Conservation (phyloP, 2,329 filamentous ascomycete genomes). For the Colletotrichum simmondsii region DNA sequence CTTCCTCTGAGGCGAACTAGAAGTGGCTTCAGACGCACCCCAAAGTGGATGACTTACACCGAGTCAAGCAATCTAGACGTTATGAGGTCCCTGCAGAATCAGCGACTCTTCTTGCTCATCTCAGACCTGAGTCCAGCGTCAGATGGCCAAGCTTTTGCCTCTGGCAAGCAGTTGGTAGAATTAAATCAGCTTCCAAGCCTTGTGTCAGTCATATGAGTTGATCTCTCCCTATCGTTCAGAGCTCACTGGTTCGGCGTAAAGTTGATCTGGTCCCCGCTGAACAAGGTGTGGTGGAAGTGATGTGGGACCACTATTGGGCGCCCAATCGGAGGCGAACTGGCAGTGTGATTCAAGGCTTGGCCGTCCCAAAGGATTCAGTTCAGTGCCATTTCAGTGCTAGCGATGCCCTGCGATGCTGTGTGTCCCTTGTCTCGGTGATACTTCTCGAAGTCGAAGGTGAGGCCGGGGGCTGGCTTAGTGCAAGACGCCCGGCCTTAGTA, state of each 20-base stretch:
- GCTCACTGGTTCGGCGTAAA: neutral
- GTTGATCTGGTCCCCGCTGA: neutral
- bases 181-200: neutral
- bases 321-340: conserved; percentile 10
- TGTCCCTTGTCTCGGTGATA: conserved; percentile 12
- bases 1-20: too few species aligned
- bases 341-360: neutral
- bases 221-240: neutral
- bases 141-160: neutral
- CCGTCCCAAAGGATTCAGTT: neutral
- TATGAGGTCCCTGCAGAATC: neutral
- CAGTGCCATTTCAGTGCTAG: conserved; percentile 6
- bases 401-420: neutral
- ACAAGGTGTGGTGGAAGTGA: conserved; percentile 18
- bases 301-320: neutral
- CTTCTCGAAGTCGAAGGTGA: conserved; percentile 18
- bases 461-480: conserved; percentile 9
- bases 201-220: conserved; percentile 2
- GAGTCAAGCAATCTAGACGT: too few species aligned
- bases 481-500: conserved; percentile 18
- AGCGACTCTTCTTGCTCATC: neutral
- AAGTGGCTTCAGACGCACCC: too few species aligned
- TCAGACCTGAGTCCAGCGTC: conserved; percentile 6
- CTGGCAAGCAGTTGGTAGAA: too few species aligned
- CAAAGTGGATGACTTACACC: too few species aligned